Evolutionary conservation across 1,139 yeast genomes (phyloP).

Genomic region (Pichia sp.): DNA sequence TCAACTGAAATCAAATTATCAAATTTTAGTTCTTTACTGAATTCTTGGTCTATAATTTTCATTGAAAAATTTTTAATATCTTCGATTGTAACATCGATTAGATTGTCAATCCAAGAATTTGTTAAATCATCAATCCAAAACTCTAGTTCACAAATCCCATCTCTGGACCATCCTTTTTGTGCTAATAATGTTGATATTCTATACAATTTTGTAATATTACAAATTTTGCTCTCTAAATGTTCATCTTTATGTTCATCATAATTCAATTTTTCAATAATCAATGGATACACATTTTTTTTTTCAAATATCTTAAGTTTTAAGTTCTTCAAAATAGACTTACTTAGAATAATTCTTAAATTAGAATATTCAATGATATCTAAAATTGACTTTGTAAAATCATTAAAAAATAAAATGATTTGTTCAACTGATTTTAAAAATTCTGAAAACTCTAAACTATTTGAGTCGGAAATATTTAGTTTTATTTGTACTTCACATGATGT

Average conservation of each 20-base stretch:
- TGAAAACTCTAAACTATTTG: conserved; percentile 3
- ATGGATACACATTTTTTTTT: conserved; percentile 21
- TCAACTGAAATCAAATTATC: conserved; percentile 8
- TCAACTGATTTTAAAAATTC: conserved; percentile 17
- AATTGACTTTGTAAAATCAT: conserved; percentile 16
- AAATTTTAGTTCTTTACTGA: conserved; percentile 9
- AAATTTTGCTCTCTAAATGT: conserved; percentile 2
- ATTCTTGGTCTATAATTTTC: conserved; percentile 11
- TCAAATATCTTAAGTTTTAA: conserved; percentile 20
- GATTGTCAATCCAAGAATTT: conserved; percentile 24
- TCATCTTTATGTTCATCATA: conserved; percentile 2
- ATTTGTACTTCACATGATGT: conserved; percentile 2
- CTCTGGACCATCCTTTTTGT: conserved; percentile 25
- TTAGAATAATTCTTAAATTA: conserved; percentile 15
- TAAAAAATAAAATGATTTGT: conserved; percentile 19
- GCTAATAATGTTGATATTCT: conserved; percentile 20
- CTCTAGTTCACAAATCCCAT: conserved; percentile 27
- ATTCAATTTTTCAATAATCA: conserved; percentile 20
- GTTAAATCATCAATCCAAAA: conserved; percentile 29
- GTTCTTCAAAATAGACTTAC: conserved; percentile 18
- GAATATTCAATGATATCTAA: conserved; percentile 8
- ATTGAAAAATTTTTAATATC: conserved; percentile 19
- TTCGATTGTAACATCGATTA: conserved; percentile 23
- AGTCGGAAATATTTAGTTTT: not conserved
- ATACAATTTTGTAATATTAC: conserved; percentile 8